Conservation (phyloP, 179 eudicot genomes). For the Heliamphora pulchella region DNA sequence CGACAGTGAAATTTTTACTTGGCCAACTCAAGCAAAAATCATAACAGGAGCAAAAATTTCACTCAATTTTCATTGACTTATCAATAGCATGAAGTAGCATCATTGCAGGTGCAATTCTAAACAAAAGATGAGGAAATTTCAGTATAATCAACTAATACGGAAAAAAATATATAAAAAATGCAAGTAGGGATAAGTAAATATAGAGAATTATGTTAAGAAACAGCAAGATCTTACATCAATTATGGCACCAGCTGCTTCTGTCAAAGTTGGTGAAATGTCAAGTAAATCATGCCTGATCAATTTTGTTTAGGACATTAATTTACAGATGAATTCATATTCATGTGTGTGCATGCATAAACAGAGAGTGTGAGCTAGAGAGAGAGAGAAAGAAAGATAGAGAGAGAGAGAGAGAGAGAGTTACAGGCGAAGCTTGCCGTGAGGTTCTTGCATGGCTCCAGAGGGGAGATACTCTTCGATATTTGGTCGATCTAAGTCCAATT, state of each 20-base stretch:
- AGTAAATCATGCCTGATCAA: slow-evolving; percentile 65
- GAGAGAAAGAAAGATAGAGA: slow-evolving; percentile 9
- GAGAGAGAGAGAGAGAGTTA: slow-evolving; percentile 24
- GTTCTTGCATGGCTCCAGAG: slow-evolving; percentile 53
- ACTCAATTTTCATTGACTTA: too few relatives aligned
- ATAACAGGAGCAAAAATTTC: too few relatives aligned
- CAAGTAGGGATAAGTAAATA: neutral
- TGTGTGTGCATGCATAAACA: neutral
- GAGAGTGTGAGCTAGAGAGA: neutral
- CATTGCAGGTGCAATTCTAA: neutral
- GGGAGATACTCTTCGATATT: slow-evolving; percentile 86
- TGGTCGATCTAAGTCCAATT: slow-evolving; percentile 81
- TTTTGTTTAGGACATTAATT: slow-evolving; percentile 9
- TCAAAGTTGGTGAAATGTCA: slow-evolving; percentile 83
- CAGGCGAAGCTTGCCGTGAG: slow-evolving; percentile 66
- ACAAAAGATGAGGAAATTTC: neutral
- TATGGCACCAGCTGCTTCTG: slow-evolving; percentile 95
- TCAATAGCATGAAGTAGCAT: too few relatives aligned
- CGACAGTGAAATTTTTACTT: too few relatives aligned
- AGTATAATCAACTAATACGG: neutral
- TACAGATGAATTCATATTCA: neutral
- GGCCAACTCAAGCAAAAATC: too few relatives aligned
- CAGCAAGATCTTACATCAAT: slow-evolving; percentile 54
- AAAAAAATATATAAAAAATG: neutral
- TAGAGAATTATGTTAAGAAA: neutral